Evolutionary conservation across 352 stramenopile species (phyloP).

Genomic region (Globisporangium perplexum): DNA sequence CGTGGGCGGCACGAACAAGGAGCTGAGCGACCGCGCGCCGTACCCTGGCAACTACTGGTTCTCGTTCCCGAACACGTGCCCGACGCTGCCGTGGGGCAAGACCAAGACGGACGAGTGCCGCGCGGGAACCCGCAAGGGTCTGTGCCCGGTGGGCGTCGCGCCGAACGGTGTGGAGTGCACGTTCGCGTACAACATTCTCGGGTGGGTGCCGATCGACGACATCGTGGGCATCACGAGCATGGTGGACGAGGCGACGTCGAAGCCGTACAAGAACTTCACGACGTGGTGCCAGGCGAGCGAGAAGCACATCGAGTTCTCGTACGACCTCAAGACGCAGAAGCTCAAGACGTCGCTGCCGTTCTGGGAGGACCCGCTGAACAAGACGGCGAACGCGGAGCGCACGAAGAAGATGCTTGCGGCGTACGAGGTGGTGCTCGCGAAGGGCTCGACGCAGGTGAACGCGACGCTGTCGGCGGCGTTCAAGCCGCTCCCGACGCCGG

Average conservation of each 20-base stretch:
- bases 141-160: slow-evolving; percentile 50
- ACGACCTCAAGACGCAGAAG: slow-evolving; percentile 7
- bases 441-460: slow-evolving; percentile 13
- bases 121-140: slow-evolving; percentile 29
- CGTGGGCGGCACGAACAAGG: slow-evolving; percentile 39
- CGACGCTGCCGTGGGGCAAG: slow-evolving; percentile 35
- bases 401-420: slow-evolving; percentile 39
- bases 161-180: slow-evolving; percentile 55
- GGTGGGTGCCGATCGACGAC: slow-evolving; percentile 66
- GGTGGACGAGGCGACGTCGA: slow-evolving; percentile 35
- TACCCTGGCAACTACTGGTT: slow-evolving; percentile 59
- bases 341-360: neutral
- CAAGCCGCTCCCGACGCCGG: slow-evolving; percentile 36
- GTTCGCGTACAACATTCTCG: slow-evolving; percentile 55
- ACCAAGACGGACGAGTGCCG: slow-evolving; percentile 43
- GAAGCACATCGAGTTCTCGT: slow-evolving; percentile 32
- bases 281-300: neutral
- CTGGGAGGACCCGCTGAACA: slow-evolving; percentile 54
- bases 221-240: slow-evolving; percentile 70
- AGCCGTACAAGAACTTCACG: slow-evolving; percentile 52
- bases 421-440: slow-evolving; percentile 19
- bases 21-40: slow-evolving; percentile 21
- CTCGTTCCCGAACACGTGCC: slow-evolving; percentile 68
- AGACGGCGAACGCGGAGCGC: slow-evolving; percentile 40
- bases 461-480: slow-evolving; percentile 30